Conservation (phyloP, 139 green algal species). For the Chlamydomonas urium region DNA sequence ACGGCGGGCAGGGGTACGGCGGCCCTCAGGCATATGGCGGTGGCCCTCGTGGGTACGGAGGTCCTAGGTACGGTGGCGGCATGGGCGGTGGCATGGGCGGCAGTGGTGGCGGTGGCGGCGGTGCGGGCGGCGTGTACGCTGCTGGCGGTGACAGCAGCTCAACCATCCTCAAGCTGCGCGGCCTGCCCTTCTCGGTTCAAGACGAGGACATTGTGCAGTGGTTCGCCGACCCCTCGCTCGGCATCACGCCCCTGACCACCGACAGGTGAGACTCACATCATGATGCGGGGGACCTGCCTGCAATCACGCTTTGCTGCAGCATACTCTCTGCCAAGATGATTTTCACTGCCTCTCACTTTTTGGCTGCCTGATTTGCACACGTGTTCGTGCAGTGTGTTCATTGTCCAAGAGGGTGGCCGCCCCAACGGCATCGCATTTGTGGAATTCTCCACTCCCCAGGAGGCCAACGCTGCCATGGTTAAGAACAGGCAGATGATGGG, state of each 20-base stretch:
- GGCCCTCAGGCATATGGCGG: not conserved
- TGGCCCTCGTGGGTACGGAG: not conserved
- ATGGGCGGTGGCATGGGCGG: not conserved
- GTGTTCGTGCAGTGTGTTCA: constrained; percentile 64
- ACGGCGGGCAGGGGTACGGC: not conserved
- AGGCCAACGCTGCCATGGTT: constrained; percentile 56
- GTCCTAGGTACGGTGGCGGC: not conserved
- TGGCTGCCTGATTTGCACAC: too few species aligned
- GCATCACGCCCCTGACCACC: constrained; percentile 29
- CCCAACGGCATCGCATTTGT: constrained; percentile 74
- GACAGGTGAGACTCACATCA: constrained; percentile 29
- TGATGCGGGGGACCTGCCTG: not conserved
- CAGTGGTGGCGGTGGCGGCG: not conserved
- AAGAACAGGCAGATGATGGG: constrained; percentile 83
- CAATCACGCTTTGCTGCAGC: too few species aligned
- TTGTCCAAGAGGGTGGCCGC: constrained; percentile 58
- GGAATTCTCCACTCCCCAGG: constrained; percentile 60
- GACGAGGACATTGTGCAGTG: constrained; percentile 73
- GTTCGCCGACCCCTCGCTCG: constrained; percentile 64
- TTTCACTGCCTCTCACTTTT: too few species aligned
- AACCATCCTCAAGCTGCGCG: constrained; percentile 76
- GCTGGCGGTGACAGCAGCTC: constrained; percentile 1
- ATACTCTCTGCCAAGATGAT: too few species aligned
- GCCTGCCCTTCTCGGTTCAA: constrained; percentile 73
- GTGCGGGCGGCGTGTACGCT: not conserved